Evolutionary conservation across 2,329 filamentous ascomycete genomes (phyloP).

Genomic region (Mariannaea elegans): DNA sequence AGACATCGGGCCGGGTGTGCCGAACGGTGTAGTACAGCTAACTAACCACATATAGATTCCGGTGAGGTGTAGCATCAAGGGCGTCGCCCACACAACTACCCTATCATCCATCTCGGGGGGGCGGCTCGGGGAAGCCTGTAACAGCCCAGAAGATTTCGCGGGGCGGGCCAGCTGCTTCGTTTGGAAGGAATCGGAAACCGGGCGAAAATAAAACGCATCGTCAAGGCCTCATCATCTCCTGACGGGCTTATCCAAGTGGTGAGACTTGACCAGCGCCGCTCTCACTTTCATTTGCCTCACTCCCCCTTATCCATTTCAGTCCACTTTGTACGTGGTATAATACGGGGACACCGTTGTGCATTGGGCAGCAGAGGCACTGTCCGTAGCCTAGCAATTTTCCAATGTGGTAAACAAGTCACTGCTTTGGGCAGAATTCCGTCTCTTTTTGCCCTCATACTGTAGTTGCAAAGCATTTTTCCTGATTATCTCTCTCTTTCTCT

Average conservation of each 20-base stretch:
- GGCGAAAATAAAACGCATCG: slow-evolving; percentile 25
- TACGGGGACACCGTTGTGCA: slow-evolving; percentile 33
- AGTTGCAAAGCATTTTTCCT: slow-evolving; percentile 26
- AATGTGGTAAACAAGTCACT: slow-evolving; percentile 30
- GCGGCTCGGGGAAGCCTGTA: background rate
- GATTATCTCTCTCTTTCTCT: background rate
- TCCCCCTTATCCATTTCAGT: slow-evolving; percentile 34
- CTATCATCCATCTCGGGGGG: background rate
- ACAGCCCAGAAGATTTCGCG: slow-evolving; percentile 8
- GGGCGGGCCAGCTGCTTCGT: slow-evolving; percentile 18
- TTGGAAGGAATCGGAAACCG: slow-evolving; percentile 23
- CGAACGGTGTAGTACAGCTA: slow-evolving; percentile 23
- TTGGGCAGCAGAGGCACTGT: slow-evolving; percentile 43
- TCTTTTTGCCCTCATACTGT: slow-evolving; percentile 21
- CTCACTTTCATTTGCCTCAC: slow-evolving; percentile 30
- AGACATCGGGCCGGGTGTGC: slow-evolving; percentile 20
- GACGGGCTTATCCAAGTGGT: slow-evolving; percentile 34
- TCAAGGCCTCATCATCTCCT: slow-evolving; percentile 36
- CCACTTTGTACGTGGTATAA: slow-evolving; percentile 30
- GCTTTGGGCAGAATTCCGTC: slow-evolving; percentile 10
- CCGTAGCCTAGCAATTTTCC: slow-evolving; percentile 33
- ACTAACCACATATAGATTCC: slow-evolving; percentile 19
- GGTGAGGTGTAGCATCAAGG: slow-evolving; percentile 15
- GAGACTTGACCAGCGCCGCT: slow-evolving; percentile 31
- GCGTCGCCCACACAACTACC: background rate